These are phyloP conservation scores for Royoungia palumana DNA, from an alignment of 768 basidiomycete genomes.

Conservation along the genomic window DNA sequence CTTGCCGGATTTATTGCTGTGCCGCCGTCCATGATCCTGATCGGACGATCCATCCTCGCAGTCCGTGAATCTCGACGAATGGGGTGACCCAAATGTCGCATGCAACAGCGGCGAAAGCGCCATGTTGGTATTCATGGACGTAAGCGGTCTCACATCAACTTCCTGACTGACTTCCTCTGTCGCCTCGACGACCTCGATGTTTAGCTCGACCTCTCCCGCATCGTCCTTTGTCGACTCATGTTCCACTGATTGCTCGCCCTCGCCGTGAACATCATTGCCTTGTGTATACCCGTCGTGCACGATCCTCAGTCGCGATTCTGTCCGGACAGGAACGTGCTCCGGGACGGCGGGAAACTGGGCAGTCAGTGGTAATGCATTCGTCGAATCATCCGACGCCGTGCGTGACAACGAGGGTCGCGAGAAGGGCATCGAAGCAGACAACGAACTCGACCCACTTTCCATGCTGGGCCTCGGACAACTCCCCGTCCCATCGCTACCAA, in stretches of 20 bases:
- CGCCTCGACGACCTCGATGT: constrained; percentile 15
- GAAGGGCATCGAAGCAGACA: constrained; percentile 13
- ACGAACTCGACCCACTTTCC: constrained; percentile 23
- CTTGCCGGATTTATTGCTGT: constrained; percentile 15
- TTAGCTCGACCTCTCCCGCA: not conserved
- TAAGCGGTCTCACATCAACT: not conserved
- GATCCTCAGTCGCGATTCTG: constrained; percentile 30
- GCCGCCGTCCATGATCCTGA: constrained; percentile 16
- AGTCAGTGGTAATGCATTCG: constrained; percentile 21
- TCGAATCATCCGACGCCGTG: constrained; percentile 24
- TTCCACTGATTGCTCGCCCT: constrained; percentile 13
- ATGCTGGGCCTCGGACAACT: constrained; percentile 21
- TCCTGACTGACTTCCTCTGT: constrained; percentile 14
- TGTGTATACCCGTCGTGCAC: constrained; percentile 26
- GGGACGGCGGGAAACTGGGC: constrained; percentile 34
- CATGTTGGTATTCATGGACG: constrained; percentile 4
- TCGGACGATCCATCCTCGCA: constrained; percentile 28
- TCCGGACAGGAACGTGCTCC: constrained; percentile 27
- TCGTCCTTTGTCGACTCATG: constrained; percentile 20
- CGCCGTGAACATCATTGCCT: constrained; percentile 18
- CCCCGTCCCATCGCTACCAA: constrained; percentile 20
- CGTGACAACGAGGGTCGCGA: constrained; percentile 21
- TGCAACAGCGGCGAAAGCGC: constrained; percentile 38
- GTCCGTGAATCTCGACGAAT: constrained; percentile 31
- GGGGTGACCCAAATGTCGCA: constrained; percentile 41